phyloP scores from a whole-genome alignment of 2,329 filamentous ascomycete genomes.

The Metarhizium anisopliae region DNA sequence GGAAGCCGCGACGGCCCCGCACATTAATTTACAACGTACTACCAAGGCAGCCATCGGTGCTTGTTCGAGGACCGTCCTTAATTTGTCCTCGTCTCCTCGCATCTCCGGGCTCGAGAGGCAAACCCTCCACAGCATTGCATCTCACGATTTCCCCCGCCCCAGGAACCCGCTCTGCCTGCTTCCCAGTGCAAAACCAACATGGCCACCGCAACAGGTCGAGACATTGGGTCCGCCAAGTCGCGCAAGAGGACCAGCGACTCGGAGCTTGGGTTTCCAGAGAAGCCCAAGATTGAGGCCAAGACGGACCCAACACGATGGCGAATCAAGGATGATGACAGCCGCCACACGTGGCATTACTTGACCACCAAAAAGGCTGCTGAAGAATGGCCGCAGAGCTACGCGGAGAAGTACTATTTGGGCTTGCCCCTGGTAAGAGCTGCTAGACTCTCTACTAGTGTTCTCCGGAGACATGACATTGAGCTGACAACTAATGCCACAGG shows the following conservation, averaged over 20 bases:
- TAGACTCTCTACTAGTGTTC: not conserved
- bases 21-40: too few relatives aligned
- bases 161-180: not conserved
- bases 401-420: slow-evolving; percentile 85
- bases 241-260: slow-evolving; percentile 35
- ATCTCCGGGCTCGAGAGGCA: too few relatives aligned
- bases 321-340: slow-evolving; percentile 69
- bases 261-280: slow-evolving; percentile 31
- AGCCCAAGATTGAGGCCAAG: slow-evolving; percentile 40
- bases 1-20: too few relatives aligned
- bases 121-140: too few relatives aligned
- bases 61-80: too few relatives aligned
- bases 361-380: slow-evolving; percentile 60
- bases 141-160: not conserved
- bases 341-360: slow-evolving; percentile 92
- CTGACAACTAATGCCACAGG: slow-evolving; percentile 36
- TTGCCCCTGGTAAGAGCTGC: slow-evolving; percentile 56
- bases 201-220: slow-evolving; percentile 20
- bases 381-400: slow-evolving; percentile 74
- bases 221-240: slow-evolving; percentile 21
- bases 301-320: slow-evolving; percentile 83
- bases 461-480: not conserved
- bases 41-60: too few relatives aligned
- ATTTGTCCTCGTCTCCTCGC: too few relatives aligned
- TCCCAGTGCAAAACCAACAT: slow-evolving; percentile 11